These are phyloP conservation scores for Zalaria sp. DNA, from an alignment of 2,329 filamentous ascomycete species.

Conservation along the genomic window DNA sequence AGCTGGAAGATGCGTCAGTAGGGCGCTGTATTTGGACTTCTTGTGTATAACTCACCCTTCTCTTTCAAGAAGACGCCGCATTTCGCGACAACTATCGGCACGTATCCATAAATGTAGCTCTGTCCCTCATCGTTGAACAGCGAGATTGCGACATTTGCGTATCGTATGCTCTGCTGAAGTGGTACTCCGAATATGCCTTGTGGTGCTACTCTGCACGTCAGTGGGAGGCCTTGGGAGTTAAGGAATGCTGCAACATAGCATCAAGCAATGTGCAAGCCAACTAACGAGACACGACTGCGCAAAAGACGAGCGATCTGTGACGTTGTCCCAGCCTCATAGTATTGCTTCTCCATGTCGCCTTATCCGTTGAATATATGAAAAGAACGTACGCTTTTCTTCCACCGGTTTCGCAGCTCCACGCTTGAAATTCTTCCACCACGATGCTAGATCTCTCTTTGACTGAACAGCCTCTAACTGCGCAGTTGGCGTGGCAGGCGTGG, in stretches of 20 bases:
- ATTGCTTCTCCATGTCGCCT: too few relatives aligned
- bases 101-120: constrained; percentile 97
- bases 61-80: constrained; percentile 96
- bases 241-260: too few relatives aligned
- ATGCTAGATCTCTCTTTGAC: constrained; percentile 75
- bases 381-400: constrained; percentile 45
- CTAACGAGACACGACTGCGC: neutral
- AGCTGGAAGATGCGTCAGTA: constrained; percentile 38
- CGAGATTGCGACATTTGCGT: constrained; percentile 96
- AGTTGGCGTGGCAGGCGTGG: constrained; percentile 9
- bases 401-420: constrained; percentile 46
- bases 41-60: constrained; percentile 56
- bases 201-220: constrained; percentile 18
- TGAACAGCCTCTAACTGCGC: constrained; percentile 53
- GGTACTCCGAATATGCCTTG: constrained; percentile 90
- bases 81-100: constrained; percentile 95
- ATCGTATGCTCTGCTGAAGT: constrained; percentile 84
- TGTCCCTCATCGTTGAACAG: constrained; percentile 83
- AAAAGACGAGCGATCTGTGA: too few relatives aligned
- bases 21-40: neutral
- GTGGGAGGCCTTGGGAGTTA: too few relatives aligned
- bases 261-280: too few relatives aligned
- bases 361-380: neutral
- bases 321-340: too few relatives aligned
- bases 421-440: constrained; percentile 97